These are phyloP conservation scores for Agastache rugosa DNA, from an alignment of 257 asterid genomes.

Conservation along the genomic window DNA sequence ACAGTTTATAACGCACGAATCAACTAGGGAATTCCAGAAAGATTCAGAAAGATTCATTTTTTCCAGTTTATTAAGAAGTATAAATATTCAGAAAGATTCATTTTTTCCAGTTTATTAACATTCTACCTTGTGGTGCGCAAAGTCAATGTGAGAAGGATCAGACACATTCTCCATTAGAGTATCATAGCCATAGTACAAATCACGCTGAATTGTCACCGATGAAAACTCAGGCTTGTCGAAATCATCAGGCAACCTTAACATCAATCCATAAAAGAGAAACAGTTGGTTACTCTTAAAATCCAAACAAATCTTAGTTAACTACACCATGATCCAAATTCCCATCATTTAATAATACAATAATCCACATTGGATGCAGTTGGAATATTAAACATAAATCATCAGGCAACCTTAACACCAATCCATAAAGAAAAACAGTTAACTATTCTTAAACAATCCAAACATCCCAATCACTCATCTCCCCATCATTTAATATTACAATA, in stretches of 20 bases:
- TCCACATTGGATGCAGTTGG: not conserved
- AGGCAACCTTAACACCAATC: slow-evolving; percentile 73
- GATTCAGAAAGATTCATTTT: not conserved
- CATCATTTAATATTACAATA: slow-evolving; percentile 29
- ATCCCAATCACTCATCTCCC: slow-evolving; percentile 22
- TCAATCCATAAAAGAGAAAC: slow-evolving; percentile 19
- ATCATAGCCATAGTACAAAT: slow-evolving; percentile 91
- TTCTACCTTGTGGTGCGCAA: slow-evolving; percentile 95
- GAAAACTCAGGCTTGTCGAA: slow-evolving; percentile 90
- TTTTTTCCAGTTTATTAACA: not conserved
- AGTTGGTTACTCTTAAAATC: not conserved
- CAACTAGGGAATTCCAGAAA: not conserved
- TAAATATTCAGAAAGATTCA: not conserved
- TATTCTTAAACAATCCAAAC: not conserved
- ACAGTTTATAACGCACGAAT: slow-evolving; percentile 5
- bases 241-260: slow-evolving; percentile 93
- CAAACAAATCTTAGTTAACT: not conserved
- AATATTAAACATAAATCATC: slow-evolving; percentile 60
- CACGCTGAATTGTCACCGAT: slow-evolving; percentile 93
- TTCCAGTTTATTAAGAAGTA: not conserved
- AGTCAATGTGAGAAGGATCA: slow-evolving; percentile 98
- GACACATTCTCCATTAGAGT: slow-evolving; percentile 99
- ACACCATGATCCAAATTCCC: not conserved
- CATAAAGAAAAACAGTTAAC: not conserved
- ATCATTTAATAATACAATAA: not conserved